A percentile compares a stretch with the other conserved stretches of the same genome.
Conservation (phyloP, 2,329 filamentous ascomycete species). For the Thermochaetoides dissita region DNA sequence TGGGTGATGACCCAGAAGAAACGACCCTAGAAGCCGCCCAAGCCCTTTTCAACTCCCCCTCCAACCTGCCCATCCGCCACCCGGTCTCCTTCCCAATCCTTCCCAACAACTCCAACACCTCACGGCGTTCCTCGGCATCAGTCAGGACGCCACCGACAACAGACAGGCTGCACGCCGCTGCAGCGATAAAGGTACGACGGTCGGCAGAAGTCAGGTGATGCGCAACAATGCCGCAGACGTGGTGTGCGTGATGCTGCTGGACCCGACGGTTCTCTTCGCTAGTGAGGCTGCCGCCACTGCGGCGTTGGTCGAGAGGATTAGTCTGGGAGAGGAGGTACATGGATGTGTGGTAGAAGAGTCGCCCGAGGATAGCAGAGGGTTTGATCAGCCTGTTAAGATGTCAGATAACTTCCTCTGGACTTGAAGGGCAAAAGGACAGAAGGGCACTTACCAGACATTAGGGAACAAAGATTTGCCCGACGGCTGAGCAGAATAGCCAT, state of each 20-base stretch:
- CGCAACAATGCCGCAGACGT: conserved; percentile 79
- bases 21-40: conserved; percentile 54
- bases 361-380: conserved; percentile 63
- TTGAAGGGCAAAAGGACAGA: background rate
- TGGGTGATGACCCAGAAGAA: background rate
- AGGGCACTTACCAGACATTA: conserved; percentile 57
- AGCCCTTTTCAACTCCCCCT: conserved; percentile 54
- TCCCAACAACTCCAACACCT: conserved; percentile 64
- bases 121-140: conserved; percentile 58
- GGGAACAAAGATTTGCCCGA: conserved; percentile 67
- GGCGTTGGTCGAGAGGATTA: conserved; percentile 52
- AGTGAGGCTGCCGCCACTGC: conserved; percentile 26
- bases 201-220: conserved; percentile 37
- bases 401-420: background rate
- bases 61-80: conserved; percentile 62
- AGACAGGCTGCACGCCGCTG: conserved; percentile 65
- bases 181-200: conserved; percentile 61
- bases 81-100: conserved; percentile 63
- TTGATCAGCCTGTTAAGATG: conserved; percentile 56
- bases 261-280: conserved; percentile 51
- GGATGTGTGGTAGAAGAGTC: conserved; percentile 79
- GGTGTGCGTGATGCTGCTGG: conserved; percentile 61
- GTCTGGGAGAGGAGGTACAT: conserved; percentile 69
- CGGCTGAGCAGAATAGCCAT: conserved; percentile 61
- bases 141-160: conserved; percentile 63